phyloP scores from a whole-genome alignment of 192 early-diverging fungal species.

The Umbelopsis ramanniana region DNA sequence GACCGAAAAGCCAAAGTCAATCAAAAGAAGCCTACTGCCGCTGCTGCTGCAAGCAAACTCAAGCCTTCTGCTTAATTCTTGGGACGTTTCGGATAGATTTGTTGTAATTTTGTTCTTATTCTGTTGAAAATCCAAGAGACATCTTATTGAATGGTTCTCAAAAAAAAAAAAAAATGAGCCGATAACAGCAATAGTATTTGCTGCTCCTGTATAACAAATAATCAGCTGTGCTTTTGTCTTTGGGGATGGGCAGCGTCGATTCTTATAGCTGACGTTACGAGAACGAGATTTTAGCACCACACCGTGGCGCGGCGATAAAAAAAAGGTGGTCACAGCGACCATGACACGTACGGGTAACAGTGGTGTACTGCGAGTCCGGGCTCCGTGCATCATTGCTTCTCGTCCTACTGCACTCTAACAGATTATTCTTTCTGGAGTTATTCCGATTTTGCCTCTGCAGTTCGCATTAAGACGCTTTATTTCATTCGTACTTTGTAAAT shows the following conservation, averaged over 20 bases:
- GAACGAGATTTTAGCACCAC: no score
- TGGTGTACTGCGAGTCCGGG: neutral
- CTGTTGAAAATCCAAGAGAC: neutral
- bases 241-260: no score
- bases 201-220: no score
- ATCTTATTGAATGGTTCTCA: neutral
- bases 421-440: neutral
- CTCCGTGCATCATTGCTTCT: neutral
- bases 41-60: constrained; percentile 8
- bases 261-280: no score
- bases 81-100: neutral
- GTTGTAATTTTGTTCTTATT: neutral
- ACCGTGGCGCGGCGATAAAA: no score
- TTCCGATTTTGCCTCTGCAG: neutral
- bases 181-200: no score
- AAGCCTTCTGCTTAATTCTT: constrained; percentile 12
- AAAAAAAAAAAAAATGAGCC: neutral
- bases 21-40: constrained; percentile 4
- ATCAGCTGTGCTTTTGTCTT: no score
- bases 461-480: neutral
- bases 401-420: neutral
- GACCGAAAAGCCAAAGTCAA: constrained; percentile 25
- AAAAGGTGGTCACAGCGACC: constrained; percentile 11
- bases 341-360: constrained; percentile 3
- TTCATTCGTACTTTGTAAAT: neutral